Percentiles rank a stretch among this genome's conserved stretches.
phyloP scores from a whole-genome alignment of 2,329 filamentous ascomycete genomes.

The Stagonosporopsis cucurbitacearum region DNA sequence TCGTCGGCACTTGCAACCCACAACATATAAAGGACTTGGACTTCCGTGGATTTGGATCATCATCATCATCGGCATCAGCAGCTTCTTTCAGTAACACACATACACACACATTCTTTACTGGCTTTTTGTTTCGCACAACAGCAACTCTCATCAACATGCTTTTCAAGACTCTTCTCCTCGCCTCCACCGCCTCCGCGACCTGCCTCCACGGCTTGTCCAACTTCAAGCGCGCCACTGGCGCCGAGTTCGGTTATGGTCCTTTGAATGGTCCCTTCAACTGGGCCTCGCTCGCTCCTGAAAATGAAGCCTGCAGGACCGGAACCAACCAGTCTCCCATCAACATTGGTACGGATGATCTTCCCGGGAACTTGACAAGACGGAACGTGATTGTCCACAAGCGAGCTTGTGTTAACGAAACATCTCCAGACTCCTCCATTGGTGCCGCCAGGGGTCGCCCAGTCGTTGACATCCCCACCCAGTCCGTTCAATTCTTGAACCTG shows the following conservation, averaged over 20 bases:
- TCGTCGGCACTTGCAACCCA: constrained; percentile 18
- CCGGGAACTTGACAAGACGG: constrained; percentile 1
- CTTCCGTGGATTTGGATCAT: not conserved
- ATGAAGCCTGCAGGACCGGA: constrained; percentile 58
- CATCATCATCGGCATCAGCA: constrained; percentile 3
- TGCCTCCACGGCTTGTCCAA: constrained; percentile 54
- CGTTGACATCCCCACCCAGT: constrained; percentile 51
- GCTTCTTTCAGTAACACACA: not conserved
- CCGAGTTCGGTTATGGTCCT: constrained; percentile 52
- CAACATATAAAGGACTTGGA: constrained; percentile 11
- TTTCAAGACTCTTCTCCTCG: constrained; percentile 39
- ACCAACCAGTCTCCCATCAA: constrained; percentile 64
- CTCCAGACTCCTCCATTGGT: constrained; percentile 40
- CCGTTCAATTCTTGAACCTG: constrained; percentile 62
- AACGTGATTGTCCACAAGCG: constrained; percentile 6
- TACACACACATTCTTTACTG: not conserved
- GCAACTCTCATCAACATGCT: constrained; percentile 36
- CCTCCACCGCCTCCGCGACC: constrained; percentile 47
- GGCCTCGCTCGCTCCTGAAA: constrained; percentile 54
- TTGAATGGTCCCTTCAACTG: constrained; percentile 60
- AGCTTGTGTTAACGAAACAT: constrained; percentile 17
- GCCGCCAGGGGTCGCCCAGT: constrained; percentile 38
- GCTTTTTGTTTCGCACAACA: not conserved
- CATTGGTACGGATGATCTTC: constrained; percentile 46
- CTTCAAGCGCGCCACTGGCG: constrained; percentile 35